Evolutionary conservation across 2,329 filamentous ascomycete genomes (phyloP), one percentile per base, ranked within the genome.

Genomic region (Fusarium tricinctum): DNA sequence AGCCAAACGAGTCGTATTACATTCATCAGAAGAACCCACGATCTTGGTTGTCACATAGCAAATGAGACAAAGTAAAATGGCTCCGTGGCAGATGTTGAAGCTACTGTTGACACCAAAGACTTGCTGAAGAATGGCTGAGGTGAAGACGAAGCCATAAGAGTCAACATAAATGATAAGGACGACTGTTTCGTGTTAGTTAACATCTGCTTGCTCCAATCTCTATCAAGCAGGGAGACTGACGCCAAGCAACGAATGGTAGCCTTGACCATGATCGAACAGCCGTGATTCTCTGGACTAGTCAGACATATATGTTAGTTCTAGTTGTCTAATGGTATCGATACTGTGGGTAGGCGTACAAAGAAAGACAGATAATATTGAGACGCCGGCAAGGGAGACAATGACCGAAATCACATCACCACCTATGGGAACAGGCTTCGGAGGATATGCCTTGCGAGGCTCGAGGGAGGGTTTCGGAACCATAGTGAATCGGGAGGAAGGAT

Each of bases 41-140:
- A 89, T 85, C 79, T 91, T 91, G 4, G 88, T 89, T 3, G 86
- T 86, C 51, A 90, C 81, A 71, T 91, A 91, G 67, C 85, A 90
- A 8, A 84, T 77, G 3, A 91, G 79, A 73, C 88, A 91, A 1
- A 90, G 78, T 8, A 90, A 66, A 40, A 90, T 88, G 8, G 87
- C 86, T 8, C 84, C 82, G 44, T 86, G 83, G 73, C 88, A 91
- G 6, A 86, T 80, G 3, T 74, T 71, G 5, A 78, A 69, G 22
- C 81, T 85, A 17, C 79, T 81, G 63, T 88, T 86, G 50, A 90
- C 80, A 2, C 86, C 86, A 56, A 88, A 81, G 1, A 86, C 85
- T 63, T 86, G 84, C 57, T 88, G 83, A 10, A 90, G 72, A 9
- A 90, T 78, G 3, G 84, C 83, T 4, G 87, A 86, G 10, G 82